Evolutionary conservation across 2,329 filamentous ascomycete genomes (phyloP), one percentile per base, ranked within the genome.

Genomic region (Colletotrichum sp.): DNA sequence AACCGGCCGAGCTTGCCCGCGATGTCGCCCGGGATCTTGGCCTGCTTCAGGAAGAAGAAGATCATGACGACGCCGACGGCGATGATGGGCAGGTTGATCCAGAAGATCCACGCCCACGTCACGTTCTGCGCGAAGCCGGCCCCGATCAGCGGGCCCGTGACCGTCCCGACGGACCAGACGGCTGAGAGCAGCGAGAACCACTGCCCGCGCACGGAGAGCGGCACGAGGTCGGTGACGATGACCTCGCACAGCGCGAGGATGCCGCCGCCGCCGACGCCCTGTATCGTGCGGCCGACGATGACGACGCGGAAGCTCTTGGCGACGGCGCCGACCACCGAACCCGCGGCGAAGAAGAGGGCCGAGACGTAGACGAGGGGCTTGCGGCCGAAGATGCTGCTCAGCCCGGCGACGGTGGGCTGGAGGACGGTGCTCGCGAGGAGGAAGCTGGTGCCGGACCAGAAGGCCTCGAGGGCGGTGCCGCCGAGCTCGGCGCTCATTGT

Each of bases 371-470:
- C 77, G 32, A 80, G 66, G 79, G 79, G 60, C 63, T 84, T 85
- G 15, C 84, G 78, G 2, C 85, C 85, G 52, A 86, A 80, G 9
- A 84, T 84, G 66, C 81, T 81, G 36, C 83, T 85, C 12, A 86
- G 71, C 4, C 84, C 82, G 8, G 84, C 82, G n/a, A 87, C 79
- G 7, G 84, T 82, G 5, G 91, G 92, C 79, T 92, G 89, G 57
- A 91, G 87, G 34, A 92, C 89, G 1, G 93, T 92, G 72, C 90
- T 92, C 5, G 92, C 90, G 7, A 95, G 88, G 6, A 95, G 86
- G 78, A 94, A 95, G 18, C 91, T 92, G 6, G 93, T 95, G 3
- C 93, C 93, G 15, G 92, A 90, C 94, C 93, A 95, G 80, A 95
- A 95, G 0, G 92, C 91, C 83, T 94, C 87, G 36, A 92, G 88